Conservation (phyloP, 495 filamentous ascomycete genomes). For the Evernia prunastri region DNA sequence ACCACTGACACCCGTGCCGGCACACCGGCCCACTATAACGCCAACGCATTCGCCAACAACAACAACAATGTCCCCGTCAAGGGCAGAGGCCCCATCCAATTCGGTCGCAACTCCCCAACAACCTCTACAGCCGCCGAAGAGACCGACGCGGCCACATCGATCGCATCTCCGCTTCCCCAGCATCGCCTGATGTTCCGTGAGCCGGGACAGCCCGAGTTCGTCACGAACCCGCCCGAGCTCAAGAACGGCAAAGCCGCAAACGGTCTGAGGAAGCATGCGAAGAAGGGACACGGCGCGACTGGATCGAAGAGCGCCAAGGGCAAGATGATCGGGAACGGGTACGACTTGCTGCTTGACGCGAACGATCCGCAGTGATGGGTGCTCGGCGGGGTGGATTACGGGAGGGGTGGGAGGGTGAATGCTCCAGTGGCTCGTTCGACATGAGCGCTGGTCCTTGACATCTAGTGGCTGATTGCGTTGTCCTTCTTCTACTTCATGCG, state of each 20-base stretch:
- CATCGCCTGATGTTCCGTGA: conserved; percentile 21
- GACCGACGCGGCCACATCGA: not conserved
- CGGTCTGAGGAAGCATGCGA: not conserved
- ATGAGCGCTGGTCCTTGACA: not conserved
- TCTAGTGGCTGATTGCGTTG: too few relatives aligned
- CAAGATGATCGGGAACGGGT: not conserved
- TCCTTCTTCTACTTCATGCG: not conserved
- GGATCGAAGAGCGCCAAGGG: not conserved
- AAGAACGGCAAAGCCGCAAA: not conserved
- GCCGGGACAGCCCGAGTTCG: conserved; percentile 18
- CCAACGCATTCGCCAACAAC: conserved; percentile 1
- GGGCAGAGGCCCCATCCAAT: not conserved
- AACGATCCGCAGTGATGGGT: not conserved
- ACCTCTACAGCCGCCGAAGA: not conserved
- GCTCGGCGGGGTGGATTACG: not conserved
- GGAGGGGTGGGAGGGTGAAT: not conserved
- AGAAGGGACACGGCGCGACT: not conserved
- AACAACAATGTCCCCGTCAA: not conserved
- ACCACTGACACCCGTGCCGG: not conserved
- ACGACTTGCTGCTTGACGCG: not conserved
- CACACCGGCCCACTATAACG: not conserved
- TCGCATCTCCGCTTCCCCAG: conserved; percentile 3
- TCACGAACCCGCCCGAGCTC: conserved; percentile 9
- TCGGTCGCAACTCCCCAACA: not conserved
- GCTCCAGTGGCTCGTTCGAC: not conserved